Base-by-base conservation (phyloP, 331 rosid genomes). In the Pyracantha coccinea region DNA sequence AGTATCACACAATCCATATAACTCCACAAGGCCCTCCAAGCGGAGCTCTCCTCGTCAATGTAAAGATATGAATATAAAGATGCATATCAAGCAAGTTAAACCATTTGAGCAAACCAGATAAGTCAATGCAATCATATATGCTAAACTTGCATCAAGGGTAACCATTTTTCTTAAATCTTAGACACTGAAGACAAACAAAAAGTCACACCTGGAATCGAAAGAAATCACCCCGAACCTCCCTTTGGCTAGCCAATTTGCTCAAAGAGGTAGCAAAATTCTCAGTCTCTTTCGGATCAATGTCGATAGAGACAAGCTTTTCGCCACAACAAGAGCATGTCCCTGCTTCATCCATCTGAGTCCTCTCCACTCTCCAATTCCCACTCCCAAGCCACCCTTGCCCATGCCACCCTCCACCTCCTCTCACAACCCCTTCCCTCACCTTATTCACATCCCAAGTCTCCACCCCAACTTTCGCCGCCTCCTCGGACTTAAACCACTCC, bases 321-420 rank as follows among this genome's bases (percentile, higher is more conserved):
- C 71, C 47, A 12, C 99, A 94, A 0, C 86, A 84, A 66, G 71
- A 79, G 81, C 99, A 94, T 66, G 70, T 45, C 3, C 99, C 99
- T 19, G 66, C 72, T 47, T 80, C 89, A 23, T 90, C 81, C 79
- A 94, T 86, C n/a, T 61, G 83, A 57, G 98, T 94, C 75, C 88
- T 85, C 53, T 24, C 86, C 83, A 85, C 86, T 61, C 75, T 91
- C 97, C 98, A 94, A 12, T 66, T 63, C 80, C 98, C 98, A 61
- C 85, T 86, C 71, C 98, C 96, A 50, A 94, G 87, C 97, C 98
- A 94, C 66, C 98, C 98, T n/a, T 88, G 89, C 64, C 99, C 99
- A 81, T 94, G 99, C 97, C 99, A 94, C 64, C 99, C 99, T 59
- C 99, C 99, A 76, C 99, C 99, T 66, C 93, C 93, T 64, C 31